A percentile compares a stretch with the other conserved stretches of the same genome.
Conservation (phyloP, 768 basidiomycete genomes). For the Rickenella mellea region DNA sequence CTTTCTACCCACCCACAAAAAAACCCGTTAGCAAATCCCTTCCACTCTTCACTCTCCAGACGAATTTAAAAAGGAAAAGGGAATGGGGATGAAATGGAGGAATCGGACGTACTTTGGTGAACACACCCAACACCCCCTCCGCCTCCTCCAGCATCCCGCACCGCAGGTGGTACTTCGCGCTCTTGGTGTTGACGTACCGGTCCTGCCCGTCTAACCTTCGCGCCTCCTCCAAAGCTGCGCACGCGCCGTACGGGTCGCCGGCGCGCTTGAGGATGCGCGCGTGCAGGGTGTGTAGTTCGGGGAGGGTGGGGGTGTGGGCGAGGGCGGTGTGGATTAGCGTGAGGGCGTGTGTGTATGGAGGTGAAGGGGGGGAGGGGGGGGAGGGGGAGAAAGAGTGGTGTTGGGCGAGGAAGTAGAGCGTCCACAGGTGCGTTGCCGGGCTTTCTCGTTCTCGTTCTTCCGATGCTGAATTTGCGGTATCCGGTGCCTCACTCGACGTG, state of each 20-base stretch:
- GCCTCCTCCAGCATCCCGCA: constrained; percentile 78
- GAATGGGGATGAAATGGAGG: constrained; percentile 1
- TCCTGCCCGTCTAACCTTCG: constrained; percentile 86
- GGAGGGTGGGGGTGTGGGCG: constrained; percentile 85
- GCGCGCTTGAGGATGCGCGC: constrained; percentile 81
- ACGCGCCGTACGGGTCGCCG: constrained; percentile 72
- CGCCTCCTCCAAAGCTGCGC: constrained; percentile 70
- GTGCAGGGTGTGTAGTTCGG: constrained; percentile 77
- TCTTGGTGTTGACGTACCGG: constrained; percentile 88
- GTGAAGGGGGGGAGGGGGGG: constrained; percentile 69
- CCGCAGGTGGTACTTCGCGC: constrained; percentile 81
- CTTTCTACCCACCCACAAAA: constrained; percentile 54
- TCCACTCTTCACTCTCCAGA: too few relatives aligned
- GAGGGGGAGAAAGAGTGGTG: constrained; percentile 68
- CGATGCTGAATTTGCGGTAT: not conserved
- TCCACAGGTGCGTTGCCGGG: constrained; percentile 88
- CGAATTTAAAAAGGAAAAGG: not conserved
- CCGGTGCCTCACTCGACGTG: constrained; percentile 8
- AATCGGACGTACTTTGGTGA: constrained; percentile 70
- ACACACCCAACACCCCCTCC: constrained; percentile 63
- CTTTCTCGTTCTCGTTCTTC: too few relatives aligned
- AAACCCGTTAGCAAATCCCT: not conserved
- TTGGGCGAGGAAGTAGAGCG: constrained; percentile 89
- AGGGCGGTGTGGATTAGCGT: constrained; percentile 56
- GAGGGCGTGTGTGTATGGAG: constrained; percentile 54